phyloP scores from a whole-genome alignment of 352 stramenopile species.

The Pythium volutum region DNA sequence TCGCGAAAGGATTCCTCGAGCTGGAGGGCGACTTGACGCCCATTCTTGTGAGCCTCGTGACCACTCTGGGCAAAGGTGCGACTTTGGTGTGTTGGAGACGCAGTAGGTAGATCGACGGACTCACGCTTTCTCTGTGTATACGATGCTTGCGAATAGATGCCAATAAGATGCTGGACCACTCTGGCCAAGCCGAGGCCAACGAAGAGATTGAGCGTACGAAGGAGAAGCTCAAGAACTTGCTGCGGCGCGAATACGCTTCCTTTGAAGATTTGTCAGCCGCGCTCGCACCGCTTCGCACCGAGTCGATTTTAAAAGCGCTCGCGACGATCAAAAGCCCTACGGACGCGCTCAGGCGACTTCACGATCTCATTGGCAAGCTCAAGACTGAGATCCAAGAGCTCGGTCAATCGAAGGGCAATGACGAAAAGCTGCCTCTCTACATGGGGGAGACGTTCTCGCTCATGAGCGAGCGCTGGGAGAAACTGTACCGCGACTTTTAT shows the following conservation, averaged over 20 bases:
- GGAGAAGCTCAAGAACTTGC: conserved; percentile 88
- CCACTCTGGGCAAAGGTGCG: conserved; percentile 74
- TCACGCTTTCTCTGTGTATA: background rate
- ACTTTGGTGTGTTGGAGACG: background rate
- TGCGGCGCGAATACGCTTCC: conserved; percentile 79
- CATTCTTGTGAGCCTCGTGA: conserved; percentile 97
- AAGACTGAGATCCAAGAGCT: conserved; percentile 76
- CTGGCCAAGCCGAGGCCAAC: conserved; percentile 96
- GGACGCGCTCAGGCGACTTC: conserved; percentile 57
- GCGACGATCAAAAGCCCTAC: conserved; percentile 82
- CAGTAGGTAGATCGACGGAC: too few species aligned
- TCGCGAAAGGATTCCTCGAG: conserved; percentile 98
- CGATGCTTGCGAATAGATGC: conserved; percentile 40
- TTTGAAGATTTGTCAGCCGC: conserved; percentile 61
- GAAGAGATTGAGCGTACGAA: conserved; percentile 83
- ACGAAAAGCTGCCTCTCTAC: conserved; percentile 89
- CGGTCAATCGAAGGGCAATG: conserved; percentile 64
- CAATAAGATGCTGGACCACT: conserved; percentile 98
- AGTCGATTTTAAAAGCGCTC: conserved; percentile 77
- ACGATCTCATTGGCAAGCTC: conserved; percentile 77
- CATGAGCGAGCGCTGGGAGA: conserved; percentile 93
- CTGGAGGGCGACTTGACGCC: conserved; percentile 98
- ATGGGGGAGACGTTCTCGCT: conserved; percentile 96
- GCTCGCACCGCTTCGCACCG: conserved; percentile 66
- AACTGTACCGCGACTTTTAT: conserved; percentile 95